Percentiles rank a stretch among this genome's conserved stretches.
These are phyloP conservation scores for Chrysanthemum seticuspe DNA, from an alignment of 129 eudicot species.

Conservation along the genomic window DNA sequence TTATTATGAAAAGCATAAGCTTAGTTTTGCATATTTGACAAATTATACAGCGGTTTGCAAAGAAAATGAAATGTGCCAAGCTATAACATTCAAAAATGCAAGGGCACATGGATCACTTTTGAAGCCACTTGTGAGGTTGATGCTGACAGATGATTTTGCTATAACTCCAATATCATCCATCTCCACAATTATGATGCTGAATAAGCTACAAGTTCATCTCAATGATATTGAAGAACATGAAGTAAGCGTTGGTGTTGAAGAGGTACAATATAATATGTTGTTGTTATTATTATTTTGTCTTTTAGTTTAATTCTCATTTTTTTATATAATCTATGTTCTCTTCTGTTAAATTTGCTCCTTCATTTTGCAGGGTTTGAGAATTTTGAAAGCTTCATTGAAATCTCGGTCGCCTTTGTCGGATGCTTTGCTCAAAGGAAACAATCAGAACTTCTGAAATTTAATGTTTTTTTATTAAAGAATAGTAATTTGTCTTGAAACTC, in stretches of 20 bases:
- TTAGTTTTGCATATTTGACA: not conserved
- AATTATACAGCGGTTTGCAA: too few relatives aligned
- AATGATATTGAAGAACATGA: not conserved
- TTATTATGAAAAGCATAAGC: too few relatives aligned
- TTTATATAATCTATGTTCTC: not conserved
- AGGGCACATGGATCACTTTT: not conserved
- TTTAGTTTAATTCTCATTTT: too few relatives aligned
- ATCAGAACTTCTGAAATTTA: too few relatives aligned
- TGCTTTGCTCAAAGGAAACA: too few relatives aligned
- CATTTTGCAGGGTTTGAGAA: too few relatives aligned
- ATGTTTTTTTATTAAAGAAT: too few relatives aligned
- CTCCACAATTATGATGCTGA: not conserved
- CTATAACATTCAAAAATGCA: not conserved
- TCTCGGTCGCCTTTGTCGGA: too few relatives aligned
- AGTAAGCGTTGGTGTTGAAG: not conserved
- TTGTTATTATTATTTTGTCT: not conserved
- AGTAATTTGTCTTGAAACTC: too few relatives aligned
- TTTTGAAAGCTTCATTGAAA: too few relatives aligned
- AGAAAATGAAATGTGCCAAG: not conserved
- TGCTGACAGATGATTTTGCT: not conserved
- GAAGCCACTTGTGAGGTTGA: not conserved
- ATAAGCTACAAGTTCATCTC: not conserved
- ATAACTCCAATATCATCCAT: not conserved
- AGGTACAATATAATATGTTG: not conserved
- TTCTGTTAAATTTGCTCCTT: too few relatives aligned